Conservation (phyloP, 768 basidiomycete genomes). For the Mycena chlorophos region DNA sequence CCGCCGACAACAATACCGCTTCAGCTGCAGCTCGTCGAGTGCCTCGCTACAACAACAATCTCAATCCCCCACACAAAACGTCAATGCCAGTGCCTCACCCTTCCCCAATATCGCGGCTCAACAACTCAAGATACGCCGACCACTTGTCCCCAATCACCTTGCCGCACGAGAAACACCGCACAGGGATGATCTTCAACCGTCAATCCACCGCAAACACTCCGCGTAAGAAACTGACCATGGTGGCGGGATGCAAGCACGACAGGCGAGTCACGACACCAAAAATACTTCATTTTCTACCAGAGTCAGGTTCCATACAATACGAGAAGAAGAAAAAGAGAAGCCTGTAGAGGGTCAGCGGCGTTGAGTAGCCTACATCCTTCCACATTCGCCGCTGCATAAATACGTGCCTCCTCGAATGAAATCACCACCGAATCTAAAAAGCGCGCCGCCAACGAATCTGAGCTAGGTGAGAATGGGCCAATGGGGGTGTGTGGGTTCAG, state of each 20-base stretch:
- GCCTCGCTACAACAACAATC: slow-evolving; percentile 52
- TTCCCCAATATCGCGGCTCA: slow-evolving; percentile 81
- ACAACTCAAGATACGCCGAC: slow-evolving; percentile 80
- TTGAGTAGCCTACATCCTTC: slow-evolving; percentile 28
- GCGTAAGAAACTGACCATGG: slow-evolving; percentile 11
- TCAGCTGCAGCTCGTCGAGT: slow-evolving; percentile 83
- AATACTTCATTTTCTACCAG: not conserved
- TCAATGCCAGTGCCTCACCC: slow-evolving; percentile 58
- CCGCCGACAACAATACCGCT: slow-evolving; percentile 92
- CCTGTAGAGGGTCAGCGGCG: slow-evolving; percentile 27
- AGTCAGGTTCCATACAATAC: slow-evolving; percentile 19
- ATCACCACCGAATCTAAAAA: slow-evolving; percentile 1
- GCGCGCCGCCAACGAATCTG: slow-evolving; percentile 14
- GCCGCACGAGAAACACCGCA: slow-evolving; percentile 94
- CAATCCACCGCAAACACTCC: not conserved
- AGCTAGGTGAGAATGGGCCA: slow-evolving; percentile 25
- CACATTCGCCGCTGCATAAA: slow-evolving; percentile 21
- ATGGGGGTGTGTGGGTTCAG: slow-evolving; percentile 35
- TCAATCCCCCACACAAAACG: slow-evolving; percentile 1
- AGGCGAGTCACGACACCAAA: not conserved
- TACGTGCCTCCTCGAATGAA: slow-evolving; percentile 14
- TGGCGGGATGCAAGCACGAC: not conserved
- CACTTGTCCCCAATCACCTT: slow-evolving; percentile 98
- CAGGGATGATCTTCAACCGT: slow-evolving; percentile 80
- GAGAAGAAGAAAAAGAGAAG: slow-evolving; percentile 14